Evolutionary conservation across 2,329 filamentous ascomycete species (phyloP).

Genomic region (Fusarium zealandicum): DNA sequence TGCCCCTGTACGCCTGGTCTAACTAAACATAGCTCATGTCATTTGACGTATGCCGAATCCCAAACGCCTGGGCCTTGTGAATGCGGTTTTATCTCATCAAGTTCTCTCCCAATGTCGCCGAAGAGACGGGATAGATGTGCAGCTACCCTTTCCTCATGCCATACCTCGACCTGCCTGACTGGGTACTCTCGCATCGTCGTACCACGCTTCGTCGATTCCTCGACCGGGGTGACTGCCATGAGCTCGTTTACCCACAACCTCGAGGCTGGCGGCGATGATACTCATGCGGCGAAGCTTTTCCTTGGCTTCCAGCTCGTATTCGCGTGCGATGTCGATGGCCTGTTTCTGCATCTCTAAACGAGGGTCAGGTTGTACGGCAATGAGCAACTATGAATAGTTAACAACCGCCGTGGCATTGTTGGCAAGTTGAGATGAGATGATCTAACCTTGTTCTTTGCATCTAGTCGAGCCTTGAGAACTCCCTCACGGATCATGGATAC

Average conservation of each 20-base stretch:
- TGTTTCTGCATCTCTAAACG: slow-evolving; percentile 74
- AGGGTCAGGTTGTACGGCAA: slow-evolving; percentile 71
- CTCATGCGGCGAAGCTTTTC: slow-evolving; percentile 81
- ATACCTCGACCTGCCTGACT: slow-evolving; percentile 16
- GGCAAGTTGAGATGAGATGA: not conserved
- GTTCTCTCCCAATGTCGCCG: not conserved
- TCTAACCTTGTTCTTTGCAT: slow-evolving; percentile 77
- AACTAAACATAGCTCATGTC: slow-evolving; percentile 22
- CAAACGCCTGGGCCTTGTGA: slow-evolving; percentile 36
- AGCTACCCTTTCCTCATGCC: slow-evolving; percentile 5
- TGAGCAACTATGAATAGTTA: slow-evolving; percentile 64
- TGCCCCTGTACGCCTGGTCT: slow-evolving; percentile 30
- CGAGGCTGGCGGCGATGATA: slow-evolving; percentile 76
- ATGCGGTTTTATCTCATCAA: slow-evolving; percentile 18
- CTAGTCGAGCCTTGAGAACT: slow-evolving; percentile 79
- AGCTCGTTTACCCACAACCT: slow-evolving; percentile 55
- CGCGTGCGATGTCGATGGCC: slow-evolving; percentile 70
- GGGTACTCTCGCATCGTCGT: slow-evolving; percentile 38
- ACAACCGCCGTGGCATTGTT: slow-evolving; percentile 4
- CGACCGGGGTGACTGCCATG: slow-evolving; percentile 8
- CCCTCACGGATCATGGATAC: slow-evolving; percentile 77
- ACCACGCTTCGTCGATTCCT: slow-evolving; percentile 46
- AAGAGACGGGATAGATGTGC: too few relatives aligned
- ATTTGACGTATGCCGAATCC: slow-evolving; percentile 32
- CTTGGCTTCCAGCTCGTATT: slow-evolving; percentile 77